Evolutionary conservation across 108 stramenopile species (phyloP), one percentile per base, ranked within the genome.

Genomic region (Cyclotella choctawhatcheeana): DNA sequence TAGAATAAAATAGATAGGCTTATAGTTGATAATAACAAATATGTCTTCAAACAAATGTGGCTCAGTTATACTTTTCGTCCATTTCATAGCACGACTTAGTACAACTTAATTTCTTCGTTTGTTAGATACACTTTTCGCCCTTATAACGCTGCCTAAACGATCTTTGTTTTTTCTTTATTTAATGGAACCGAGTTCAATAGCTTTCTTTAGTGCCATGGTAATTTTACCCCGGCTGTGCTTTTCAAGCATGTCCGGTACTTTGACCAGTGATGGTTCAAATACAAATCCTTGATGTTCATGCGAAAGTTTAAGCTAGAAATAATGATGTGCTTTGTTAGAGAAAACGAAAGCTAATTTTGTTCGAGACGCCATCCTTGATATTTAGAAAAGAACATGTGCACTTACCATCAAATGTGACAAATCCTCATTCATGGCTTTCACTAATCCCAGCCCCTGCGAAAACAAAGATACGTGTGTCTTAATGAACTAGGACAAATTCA

Each of bases 221-320:
- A 83, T 69, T 67, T 85, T 89, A 22, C 91, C 91, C 22, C 91
- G 91, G 59, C 85, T 88, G 50, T 94, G 93, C 31, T 74, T 45
- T 27, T 47, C 31, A 22, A 94, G 30, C 51, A 76, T 58, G 21
- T 88, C 74, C 31, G 77, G 65, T 10, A 82, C 64, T 44, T 59
- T 71, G 10, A 25, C 25, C 5, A 82, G 63, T 44, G 87, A 81
- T n/a, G 85, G 80, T 31, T 89, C 86, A 82, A 92, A 91, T 16
- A 50, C 55, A 71, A 89, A 94, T 20, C 91, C 93, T 21, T 85
- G 82, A 77, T 94, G 93, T 73, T 94, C 93, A 25, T 77, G 58
- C 2, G 93, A 94, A 64, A 91, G 63, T 60, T 82, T 76, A 27
- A 93, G 48, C 82, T 76, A 29, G 21, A 10, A 32, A 1, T 22